These are phyloP conservation scores for Epichloe aotearoae DNA, from an alignment of 2,329 filamentous ascomycete species.

Conservation along the genomic window DNA sequence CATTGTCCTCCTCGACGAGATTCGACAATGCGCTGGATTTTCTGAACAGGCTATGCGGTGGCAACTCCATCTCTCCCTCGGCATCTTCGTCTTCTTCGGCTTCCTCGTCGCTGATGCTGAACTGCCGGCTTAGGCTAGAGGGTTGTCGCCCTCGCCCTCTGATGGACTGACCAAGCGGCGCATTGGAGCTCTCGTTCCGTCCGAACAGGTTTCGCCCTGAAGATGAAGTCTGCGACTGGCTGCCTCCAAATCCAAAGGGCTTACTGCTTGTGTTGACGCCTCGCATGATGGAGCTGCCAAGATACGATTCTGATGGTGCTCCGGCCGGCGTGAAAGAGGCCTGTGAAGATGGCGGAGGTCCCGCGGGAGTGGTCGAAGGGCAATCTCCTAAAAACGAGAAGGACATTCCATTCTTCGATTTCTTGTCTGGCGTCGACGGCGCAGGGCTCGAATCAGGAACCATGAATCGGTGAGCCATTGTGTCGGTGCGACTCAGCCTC, in stretches of 20 bases:
- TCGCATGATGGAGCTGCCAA: constrained; percentile 41
- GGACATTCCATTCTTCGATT: constrained; percentile 19
- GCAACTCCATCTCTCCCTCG: constrained; percentile 22
- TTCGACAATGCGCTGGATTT: constrained; percentile 10
- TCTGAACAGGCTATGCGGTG: constrained; percentile 21
- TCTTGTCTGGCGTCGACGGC: constrained; percentile 37
- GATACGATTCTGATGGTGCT: constrained; percentile 39
- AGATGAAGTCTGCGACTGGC: constrained; percentile 12
- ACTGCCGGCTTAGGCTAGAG: constrained; percentile 36
- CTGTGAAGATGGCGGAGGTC: constrained; percentile 36
- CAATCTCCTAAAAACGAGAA: constrained; percentile 28
- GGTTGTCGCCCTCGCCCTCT: constrained; percentile 29
- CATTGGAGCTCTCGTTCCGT: constrained; percentile 22
- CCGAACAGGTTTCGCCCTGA: constrained; percentile 26
- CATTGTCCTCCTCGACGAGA: constrained; percentile 9
- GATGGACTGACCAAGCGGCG: constrained; percentile 36
- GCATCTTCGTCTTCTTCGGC: constrained; percentile 19
- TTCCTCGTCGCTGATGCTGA: constrained; percentile 21
- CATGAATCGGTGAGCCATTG: constrained; percentile 28
- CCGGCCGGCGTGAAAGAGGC: constrained; percentile 44
- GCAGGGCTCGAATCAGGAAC: constrained; percentile 31
- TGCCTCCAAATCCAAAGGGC: constrained; percentile 25
- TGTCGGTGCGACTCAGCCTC: constrained; percentile 6
- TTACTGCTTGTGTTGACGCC: constrained; percentile 26
- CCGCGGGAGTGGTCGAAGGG: constrained; percentile 41